phyloP scores from a whole-genome alignment of 495 filamentous ascomycete species.

The Sabuloglossum arenarium region DNA sequence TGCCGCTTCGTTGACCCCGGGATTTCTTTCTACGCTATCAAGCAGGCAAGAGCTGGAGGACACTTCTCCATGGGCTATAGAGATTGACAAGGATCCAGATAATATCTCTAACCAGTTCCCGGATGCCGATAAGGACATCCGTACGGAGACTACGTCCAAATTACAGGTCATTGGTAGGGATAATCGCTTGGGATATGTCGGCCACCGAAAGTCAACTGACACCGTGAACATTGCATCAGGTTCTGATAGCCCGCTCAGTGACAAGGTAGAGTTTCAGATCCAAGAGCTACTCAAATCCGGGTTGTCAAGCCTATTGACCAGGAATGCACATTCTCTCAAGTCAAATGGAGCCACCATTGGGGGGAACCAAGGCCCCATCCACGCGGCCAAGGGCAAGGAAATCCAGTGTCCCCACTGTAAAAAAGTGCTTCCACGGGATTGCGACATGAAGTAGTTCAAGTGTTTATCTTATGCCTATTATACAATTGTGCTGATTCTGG shows the following conservation, averaged over 20 bases:
- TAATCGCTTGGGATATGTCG: neutral
- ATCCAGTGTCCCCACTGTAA: neutral
- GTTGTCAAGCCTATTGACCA: neutral
- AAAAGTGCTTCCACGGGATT: neutral
- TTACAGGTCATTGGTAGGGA: neutral
- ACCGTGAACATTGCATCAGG: neutral
- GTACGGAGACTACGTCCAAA: neutral
- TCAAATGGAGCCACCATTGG: neutral
- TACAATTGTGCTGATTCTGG: neutral
- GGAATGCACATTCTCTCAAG: neutral
- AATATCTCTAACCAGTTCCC: neutral
- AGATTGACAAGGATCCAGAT: neutral
- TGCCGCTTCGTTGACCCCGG: neutral
- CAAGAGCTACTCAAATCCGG: neutral
- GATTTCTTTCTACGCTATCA: neutral
- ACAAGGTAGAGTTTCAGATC: neutral
- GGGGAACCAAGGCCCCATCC: neutral
- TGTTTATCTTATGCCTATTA: neutral
- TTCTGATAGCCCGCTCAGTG: neutral
- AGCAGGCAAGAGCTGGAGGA: neutral
- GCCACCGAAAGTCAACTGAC: neutral
- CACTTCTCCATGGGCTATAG: neutral
- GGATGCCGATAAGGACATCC: neutral
- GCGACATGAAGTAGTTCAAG: constrained; percentile 13
- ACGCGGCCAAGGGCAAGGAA: neutral